Evolutionary conservation across 495 filamentous ascomycete species (phyloP), one percentile per base, ranked within the genome.

Genomic region (Podospora comata): DNA sequence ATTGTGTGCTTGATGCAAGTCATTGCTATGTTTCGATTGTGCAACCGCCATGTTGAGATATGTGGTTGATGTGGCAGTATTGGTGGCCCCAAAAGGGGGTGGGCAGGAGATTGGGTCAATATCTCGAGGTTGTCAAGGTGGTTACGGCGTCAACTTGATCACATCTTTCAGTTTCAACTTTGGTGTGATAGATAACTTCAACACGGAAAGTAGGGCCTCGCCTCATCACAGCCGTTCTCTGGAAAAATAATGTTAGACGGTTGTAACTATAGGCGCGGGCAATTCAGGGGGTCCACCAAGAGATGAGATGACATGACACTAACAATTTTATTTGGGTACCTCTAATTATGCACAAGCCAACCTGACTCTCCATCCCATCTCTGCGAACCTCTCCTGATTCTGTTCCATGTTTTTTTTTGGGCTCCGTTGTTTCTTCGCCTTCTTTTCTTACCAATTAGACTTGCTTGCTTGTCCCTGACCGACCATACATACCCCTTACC

Each of bases 251-350:
- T 20, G 55, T 58, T 64, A 54, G 13, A 13, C 39, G 39, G 39
- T 16, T 32, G 30, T 32, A 32, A 32, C 39, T 11, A 11, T 13
- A 48, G 39, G 39, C 39, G 39, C 39, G 39, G 39, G 13, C 39
- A 18, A 54, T 23, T 28, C 65, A 60, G 64, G 65, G 65, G 58
- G 65, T 55, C 32, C 32, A 20, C 4, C 28, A 54, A 32, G 34
- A 62, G 61, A 64, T 48, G 67, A 63, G 58, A 65, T 65, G 70
- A 28, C 57, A 65, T 65, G 67, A 72, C 71, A 60, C 67, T 70
- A 72, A 70, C 65, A 72, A 68, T 68, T 69, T 48, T 18, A 58
- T 48, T 63, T 63, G 61, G 61, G 34, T 19, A 32, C 61, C 18
- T 20, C 30, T 64, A 72, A 69, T 68, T 68, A 59, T 39, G 54